Evolutionary conservation across 2,329 filamentous ascomycete species (phyloP).

Genomic region (Fusarium concolor): DNA sequence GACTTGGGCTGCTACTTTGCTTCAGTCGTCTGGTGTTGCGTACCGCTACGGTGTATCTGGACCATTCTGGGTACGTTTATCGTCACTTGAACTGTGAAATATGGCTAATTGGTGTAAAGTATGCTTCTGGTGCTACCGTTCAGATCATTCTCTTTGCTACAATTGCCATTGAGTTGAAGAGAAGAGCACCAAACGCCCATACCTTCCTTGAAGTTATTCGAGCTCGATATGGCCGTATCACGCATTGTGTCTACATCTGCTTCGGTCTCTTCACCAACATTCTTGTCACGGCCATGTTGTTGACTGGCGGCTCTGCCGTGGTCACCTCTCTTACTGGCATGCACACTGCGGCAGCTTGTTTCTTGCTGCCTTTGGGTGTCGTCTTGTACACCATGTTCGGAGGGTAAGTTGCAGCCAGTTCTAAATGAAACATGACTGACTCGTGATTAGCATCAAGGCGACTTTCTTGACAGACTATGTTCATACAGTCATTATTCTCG

Average conservation of each 20-base stretch:
- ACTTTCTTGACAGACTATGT: constrained; percentile 86
- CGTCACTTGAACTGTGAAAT: accelerated
- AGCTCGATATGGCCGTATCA: constrained; percentile 75
- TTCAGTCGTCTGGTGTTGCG: constrained; percentile 84
- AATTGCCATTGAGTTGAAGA: constrained; percentile 89
- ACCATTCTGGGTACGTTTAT: constrained; percentile 57
- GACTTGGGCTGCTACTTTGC: constrained; percentile 89
- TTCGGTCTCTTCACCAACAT: constrained; percentile 89
- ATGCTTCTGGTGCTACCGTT: constrained; percentile 76
- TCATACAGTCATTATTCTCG: constrained; percentile 84
- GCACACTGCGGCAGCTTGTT: constrained; percentile 81
- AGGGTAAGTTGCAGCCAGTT: constrained; percentile 47
- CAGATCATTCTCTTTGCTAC: constrained; percentile 93
- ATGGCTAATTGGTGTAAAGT: constrained; percentile 43
- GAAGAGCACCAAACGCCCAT: constrained; percentile 87
- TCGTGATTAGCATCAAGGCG: constrained; percentile 74
- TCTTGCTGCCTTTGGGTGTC: constrained; percentile 83
- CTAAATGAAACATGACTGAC: neutral
- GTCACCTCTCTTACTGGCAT: constrained; percentile 58
- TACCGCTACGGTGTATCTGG: constrained; percentile 80
- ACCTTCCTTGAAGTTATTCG: constrained; percentile 85
- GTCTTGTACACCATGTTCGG: constrained; percentile 76
- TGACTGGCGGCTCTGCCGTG: constrained; percentile 80
- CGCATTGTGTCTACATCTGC: constrained; percentile 82
- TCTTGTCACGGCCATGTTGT: constrained; percentile 87